Evolutionary conservation across 768 basidiomycete species (phyloP), one percentile per base, ranked within the genome.

Genomic region (Royoungia palumana): DNA sequence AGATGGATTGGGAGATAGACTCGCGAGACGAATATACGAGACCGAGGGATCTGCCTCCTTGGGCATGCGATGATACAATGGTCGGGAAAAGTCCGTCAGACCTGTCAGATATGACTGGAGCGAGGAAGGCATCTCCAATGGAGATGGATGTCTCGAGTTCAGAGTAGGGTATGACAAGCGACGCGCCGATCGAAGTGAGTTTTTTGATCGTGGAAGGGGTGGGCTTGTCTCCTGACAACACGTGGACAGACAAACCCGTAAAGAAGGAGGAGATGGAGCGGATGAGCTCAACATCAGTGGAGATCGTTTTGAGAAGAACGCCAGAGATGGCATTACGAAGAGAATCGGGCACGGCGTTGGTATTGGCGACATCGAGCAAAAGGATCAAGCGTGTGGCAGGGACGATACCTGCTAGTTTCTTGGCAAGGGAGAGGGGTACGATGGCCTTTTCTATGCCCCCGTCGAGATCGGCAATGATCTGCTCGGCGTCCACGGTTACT

Each of bases 51-150:
- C 83, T 82, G 21, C 87, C 86, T 19, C 81, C 81, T 53, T 88
- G 78, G 1, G 68, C 59, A 42, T 71, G 66, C 1, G 88, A 85
- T 12, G 91, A 85, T 27, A 98, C 87, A 43, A 98, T 76, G 9
- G 96, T 99, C 0, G 94, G 90, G 70, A 91, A 94, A 35, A 99
- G 80, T 28, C 90, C 92, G 66, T 98, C 96, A 0, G 83, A 75
- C 41, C 96, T 83, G 67, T 99, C 95, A 1, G 93, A 91, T 19
- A 76, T 68, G 41, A 96, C 68, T 4, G 85, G 79, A 1, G 94
- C 82, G 43, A 94, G 81, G 74, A 95, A 95, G 21, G 87, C 87
- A 60, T 94, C 89, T 6, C 82, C 81, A 51, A 96, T 68, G 61
- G 87, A 87, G 48, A 94, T 74, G 54, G 82, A 77, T 6, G 74